Evolutionary conservation across 2,329 filamentous ascomycete species (phyloP), one percentile per base, ranked within the genome.

Genomic region (Colletotrichum echinochloae): DNA sequence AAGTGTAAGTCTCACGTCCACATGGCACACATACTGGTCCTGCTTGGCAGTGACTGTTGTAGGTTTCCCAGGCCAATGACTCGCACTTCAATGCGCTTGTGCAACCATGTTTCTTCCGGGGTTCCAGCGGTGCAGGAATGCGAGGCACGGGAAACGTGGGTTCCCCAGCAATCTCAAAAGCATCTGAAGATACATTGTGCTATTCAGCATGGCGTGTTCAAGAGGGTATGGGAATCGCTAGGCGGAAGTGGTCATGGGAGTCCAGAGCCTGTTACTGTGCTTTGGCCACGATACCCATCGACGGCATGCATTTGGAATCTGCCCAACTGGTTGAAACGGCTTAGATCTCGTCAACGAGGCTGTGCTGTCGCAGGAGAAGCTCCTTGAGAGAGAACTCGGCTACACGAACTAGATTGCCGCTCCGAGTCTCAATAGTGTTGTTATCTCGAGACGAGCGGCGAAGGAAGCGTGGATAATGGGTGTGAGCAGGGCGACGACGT

Each of bases 381-480:
- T 81, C 3, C 55, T 81, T 0, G 74, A 73, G 16, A 75, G 77
- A 7, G 72, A 78, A 0, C 41, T 81, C 5, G 75, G 78, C 26
- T 76, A 80, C 30, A 79, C 78, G 0, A 71, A 66, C 20, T 66
- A 77, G 70, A 79, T 81, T 44, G 76, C 78, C 5, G 71, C 72
- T 2, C 61, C 78, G 51, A 79, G 78, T 64, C 79, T 79, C 0
- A 79, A 81, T 72, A 78, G 78, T 63, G 75, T 79, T 26, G 76
- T 80, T 61, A 77, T 80, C 35, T 78, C 77, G 23, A 64, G 80
- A 18, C 64, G 77, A 28, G 79, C 75, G 0, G 77, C 79, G 1
- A 72, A 78, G 26, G 77, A 80, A 68, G 80, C 74, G 1, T 81
- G 79, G 79, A 79, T 81, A 71, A 78, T 76, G 5, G 78, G 77